phyloP scores from a whole-genome alignment of 106 monocot species.

The Dendrobium nobile region DNA sequence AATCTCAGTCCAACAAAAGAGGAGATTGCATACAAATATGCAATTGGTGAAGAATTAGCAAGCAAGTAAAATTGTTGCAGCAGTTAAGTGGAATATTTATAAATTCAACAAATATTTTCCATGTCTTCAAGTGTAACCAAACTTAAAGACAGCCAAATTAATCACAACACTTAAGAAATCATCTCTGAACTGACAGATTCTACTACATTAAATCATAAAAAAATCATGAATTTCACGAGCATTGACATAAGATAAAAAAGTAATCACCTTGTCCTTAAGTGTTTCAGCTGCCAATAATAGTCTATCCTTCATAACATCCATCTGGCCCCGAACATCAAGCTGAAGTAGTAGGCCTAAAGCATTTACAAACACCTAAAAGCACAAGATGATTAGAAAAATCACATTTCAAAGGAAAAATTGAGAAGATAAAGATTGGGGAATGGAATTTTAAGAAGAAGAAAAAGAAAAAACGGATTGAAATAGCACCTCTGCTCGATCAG shows the following conservation, averaged over 20 bases:
- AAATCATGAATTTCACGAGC: background rate
- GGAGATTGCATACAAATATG: background rate
- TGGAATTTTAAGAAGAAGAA: background rate
- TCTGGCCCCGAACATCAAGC: slow-evolving; percentile 36
- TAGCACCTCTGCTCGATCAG: slow-evolving; percentile 53
- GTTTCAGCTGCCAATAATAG: slow-evolving; percentile 24
- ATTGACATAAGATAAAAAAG: background rate
- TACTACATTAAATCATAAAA: background rate
- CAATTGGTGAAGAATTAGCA: background rate
- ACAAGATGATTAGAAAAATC: slow-evolving; percentile 22
- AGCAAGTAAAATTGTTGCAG: background rate
- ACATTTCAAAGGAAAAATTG: slow-evolving; percentile 3
- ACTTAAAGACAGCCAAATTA: background rate
- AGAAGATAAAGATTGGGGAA: background rate
- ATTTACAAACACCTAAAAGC: slow-evolving; percentile 80
- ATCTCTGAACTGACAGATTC: background rate
- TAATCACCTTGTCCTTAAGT: slow-evolving; percentile 47
- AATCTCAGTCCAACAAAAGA: background rate
- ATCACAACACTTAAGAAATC: background rate
- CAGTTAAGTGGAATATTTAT: background rate
- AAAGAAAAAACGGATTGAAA: background rate
- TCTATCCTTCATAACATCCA: slow-evolving; percentile 27
- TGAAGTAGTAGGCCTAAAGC: slow-evolving; percentile 70
- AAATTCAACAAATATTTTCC: background rate
- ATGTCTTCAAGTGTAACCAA: background rate